These are phyloP conservation scores for Fusarium devonianum DNA, from an alignment of 2,329 filamentous ascomycete species.

Conservation along the genomic window DNA sequence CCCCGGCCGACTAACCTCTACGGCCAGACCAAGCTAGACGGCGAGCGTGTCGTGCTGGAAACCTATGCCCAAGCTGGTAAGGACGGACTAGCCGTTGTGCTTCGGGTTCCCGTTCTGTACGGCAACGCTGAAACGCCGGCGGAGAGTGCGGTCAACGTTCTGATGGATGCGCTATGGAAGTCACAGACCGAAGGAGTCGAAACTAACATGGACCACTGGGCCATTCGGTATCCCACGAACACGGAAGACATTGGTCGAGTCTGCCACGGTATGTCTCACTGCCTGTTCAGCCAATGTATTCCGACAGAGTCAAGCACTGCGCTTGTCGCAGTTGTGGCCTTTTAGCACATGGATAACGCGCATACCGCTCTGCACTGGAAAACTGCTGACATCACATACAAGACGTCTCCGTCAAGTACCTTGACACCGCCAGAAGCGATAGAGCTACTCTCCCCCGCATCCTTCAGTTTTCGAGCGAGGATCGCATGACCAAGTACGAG, in stretches of 20 bases:
- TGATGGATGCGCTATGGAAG: constrained; percentile 80
- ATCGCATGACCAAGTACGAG: constrained; percentile 87
- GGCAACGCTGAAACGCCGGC: constrained; percentile 73
- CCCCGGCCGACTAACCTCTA: constrained; percentile 80
- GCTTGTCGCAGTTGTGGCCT: neutral
- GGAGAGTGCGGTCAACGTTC: constrained; percentile 83
- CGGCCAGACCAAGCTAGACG: constrained; percentile 67
- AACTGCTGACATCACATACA: neutral
- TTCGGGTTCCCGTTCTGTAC: constrained; percentile 86
- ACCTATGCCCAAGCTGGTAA: constrained; percentile 59
- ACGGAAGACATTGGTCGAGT: constrained; percentile 87
- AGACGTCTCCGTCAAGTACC: constrained; percentile 77
- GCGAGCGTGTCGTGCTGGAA: constrained; percentile 70
- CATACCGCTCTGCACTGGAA: neutral
- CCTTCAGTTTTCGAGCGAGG: constrained; percentile 87
- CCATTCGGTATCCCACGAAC: constrained; percentile 84
- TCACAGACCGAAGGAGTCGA: constrained; percentile 68
- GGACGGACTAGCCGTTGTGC: constrained; percentile 67
- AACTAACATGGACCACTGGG: constrained; percentile 86
- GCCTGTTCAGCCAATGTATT: constrained; percentile 12
- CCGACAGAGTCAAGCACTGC: constrained; percentile 3
- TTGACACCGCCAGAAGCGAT: constrained; percentile 54
- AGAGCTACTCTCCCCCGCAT: constrained; percentile 67
- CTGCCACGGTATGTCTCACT: constrained; percentile 63
- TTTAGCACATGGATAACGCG: neutral